Percentiles rank a stretch among this genome's conserved stretches.
Evolutionary conservation across 208 protist genomes (phyloP).

Genomic region (Phytomonas sp.): DNA sequence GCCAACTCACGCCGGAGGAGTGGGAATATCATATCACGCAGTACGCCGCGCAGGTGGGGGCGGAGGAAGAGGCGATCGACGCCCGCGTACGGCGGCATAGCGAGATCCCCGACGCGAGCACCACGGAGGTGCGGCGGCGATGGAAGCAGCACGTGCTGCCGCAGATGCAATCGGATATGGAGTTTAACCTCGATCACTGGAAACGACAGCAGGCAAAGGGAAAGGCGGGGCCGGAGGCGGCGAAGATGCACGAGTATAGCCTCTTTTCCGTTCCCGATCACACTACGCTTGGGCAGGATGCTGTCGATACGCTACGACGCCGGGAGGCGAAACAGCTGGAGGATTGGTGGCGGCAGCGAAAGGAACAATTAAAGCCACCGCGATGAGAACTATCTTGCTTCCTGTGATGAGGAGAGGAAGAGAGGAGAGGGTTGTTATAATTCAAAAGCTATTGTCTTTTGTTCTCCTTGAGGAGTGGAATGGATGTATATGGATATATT

Average conservation of each 20-base stretch:
- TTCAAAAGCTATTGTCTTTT: background rate
- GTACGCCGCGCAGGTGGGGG: conserved; percentile 71
- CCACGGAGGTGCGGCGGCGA: conserved; percentile 56
- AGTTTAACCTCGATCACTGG: conserved; percentile 60
- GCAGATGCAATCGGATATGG: conserved; percentile 64
- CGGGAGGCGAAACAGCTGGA: conserved; percentile 53
- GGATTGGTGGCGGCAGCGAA: conserved; percentile 69
- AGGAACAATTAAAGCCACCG: conserved; percentile 63
- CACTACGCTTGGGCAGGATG: conserved; percentile 62
- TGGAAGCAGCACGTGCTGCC: conserved; percentile 70
- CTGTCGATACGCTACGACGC: conserved; percentile 66
- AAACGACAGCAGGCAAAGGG: conserved; percentile 45
- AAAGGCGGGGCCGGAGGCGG: conserved; percentile 12
- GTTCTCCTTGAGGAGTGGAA: background rate
- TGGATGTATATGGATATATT: conserved; percentile 11
- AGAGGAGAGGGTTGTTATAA: background rate
- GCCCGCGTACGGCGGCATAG: conserved; percentile 39
- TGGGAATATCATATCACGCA: conserved; percentile 70
- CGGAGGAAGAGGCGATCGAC: conserved; percentile 64
- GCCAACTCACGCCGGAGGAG: conserved; percentile 64
- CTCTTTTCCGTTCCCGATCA: conserved; percentile 74
- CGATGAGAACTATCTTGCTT: conserved; percentile 15
- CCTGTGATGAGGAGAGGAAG: background rate
- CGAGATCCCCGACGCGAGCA: conserved; percentile 44
- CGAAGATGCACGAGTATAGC: conserved; percentile 45